Conservation (phyloP, 2,329 filamentous ascomycete genomes). For the Aspergillus sp. region DNA sequence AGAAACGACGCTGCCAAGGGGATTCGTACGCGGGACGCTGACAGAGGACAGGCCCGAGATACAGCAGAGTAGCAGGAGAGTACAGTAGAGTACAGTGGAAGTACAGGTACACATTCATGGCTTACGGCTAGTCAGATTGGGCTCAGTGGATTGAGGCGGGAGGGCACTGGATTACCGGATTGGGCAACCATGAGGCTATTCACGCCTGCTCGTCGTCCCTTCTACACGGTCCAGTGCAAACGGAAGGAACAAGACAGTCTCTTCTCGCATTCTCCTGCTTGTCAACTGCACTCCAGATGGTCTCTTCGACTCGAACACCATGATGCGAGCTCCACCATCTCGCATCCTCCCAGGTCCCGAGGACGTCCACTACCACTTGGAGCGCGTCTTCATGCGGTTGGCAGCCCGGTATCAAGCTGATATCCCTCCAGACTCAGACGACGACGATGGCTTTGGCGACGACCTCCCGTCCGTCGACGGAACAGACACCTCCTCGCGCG, state of each 20-base stretch:
- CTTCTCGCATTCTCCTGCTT: too few relatives aligned
- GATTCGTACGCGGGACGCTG: background rate
- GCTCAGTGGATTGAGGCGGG: too few relatives aligned
- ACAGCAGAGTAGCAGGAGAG: slow-evolving; percentile 2
- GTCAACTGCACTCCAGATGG: background rate
- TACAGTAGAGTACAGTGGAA: background rate
- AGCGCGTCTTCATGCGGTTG: slow-evolving; percentile 11
- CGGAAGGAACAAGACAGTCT: too few relatives aligned
- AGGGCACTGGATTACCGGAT: too few relatives aligned
- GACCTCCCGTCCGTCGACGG: background rate
- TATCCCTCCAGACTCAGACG: slow-evolving; percentile 1
- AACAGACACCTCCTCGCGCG: background rate
- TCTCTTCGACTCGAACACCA: slow-evolving; percentile 6
- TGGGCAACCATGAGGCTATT: too few relatives aligned
- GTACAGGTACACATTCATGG: too few relatives aligned
- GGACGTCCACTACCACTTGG: slow-evolving; percentile 26
- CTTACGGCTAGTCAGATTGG: too few relatives aligned
- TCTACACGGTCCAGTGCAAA: too few relatives aligned
- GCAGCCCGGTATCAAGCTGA: background rate
- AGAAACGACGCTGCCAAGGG: too few relatives aligned
- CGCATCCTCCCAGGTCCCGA: slow-evolving; percentile 24
- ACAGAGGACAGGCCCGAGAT: slow-evolving; percentile 3
- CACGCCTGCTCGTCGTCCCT: too few relatives aligned
- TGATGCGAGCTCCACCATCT: slow-evolving; percentile 30
- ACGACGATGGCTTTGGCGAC: slow-evolving; percentile 2